Evolutionary conservation across 148 eudicot genomes (phyloP), one percentile per base, ranked within the genome.

Genomic region (Rheum nobile): DNA sequence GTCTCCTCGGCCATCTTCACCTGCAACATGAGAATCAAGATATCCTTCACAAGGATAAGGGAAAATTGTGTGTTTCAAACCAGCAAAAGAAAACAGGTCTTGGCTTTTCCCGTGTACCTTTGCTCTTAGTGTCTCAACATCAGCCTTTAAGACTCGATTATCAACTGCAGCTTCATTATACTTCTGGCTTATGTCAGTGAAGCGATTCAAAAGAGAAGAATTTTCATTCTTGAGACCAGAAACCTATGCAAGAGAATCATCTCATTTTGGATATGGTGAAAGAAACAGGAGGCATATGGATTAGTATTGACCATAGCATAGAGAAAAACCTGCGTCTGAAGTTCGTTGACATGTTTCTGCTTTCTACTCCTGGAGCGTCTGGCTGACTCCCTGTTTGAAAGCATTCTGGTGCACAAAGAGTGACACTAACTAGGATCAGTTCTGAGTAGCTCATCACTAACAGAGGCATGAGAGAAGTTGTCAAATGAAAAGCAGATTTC

Each of bases 1-100:
- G 91, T 86, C 79, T 91, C 99, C 82, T 95, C 99, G 4, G 99
- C 99, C 97, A 91, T 91, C 83, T 95, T 95, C 54, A 95, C 98
- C 98, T 95, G 1, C 32, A 26, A 41, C 74, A 72, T n/a, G 22
- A 44, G 72, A 31, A 37, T 35, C 28, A 1, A 2, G 6, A 19
- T 1, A 31, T 61, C 61, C 22, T 55, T 55, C 63, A 24, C 29
- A 22, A 55, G 29, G 63, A 24, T 11, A 22, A 55, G 29, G 63
- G 12, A 1, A 21, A 55, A 8, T 22, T 16, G 4, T 55, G 63
- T 55, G 29, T 55, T 55, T 8, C 6, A 1, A 22, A 55, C 12
- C 63, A 24, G 29, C 24, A 50, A 21, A 50, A 1, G 24, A 50
- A 13, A 65, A 12, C 68, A 14, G 39, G 71, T n/a, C n/a, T n/a